phyloP scores from a whole-genome alignment of 2,329 filamentous ascomycete species.

The Aspergillus novoparasiticus region DNA sequence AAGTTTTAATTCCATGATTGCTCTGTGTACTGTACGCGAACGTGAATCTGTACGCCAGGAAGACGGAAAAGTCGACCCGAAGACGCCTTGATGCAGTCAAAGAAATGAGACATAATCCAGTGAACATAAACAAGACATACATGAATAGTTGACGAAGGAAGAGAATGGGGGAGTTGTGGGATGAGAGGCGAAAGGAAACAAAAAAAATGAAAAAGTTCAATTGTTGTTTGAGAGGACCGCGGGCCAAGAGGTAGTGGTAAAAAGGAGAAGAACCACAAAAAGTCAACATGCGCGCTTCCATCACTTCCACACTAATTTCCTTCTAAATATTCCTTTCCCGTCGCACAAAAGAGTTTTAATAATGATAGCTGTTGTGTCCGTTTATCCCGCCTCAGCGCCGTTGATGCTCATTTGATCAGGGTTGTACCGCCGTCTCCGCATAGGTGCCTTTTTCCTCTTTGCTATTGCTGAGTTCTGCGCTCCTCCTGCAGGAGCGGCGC shows the following conservation, averaged over 20 bases:
- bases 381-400: constrained; percentile 28
- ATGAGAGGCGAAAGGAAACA: background rate
- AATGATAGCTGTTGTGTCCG: background rate
- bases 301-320: constrained; percentile 2
- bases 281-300: constrained; percentile 1
- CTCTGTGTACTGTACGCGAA: constrained; percentile 16
- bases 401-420: constrained; percentile 39
- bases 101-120: constrained; percentile 11
- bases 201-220: background rate
- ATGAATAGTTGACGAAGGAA: constrained; percentile 8
- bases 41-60: constrained; percentile 17
- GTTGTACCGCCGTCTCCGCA: constrained; percentile 42
- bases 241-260: constrained; percentile 10
- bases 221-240: constrained; percentile 5
- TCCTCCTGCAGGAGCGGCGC: constrained; percentile 24
- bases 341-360: constrained; percentile 12
- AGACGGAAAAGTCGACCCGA: constrained; percentile 18
- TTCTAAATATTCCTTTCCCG: constrained; percentile 5
- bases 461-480: constrained; percentile 42
- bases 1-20: constrained; percentile 7
- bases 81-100: constrained; percentile 24
- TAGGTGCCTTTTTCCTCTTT: constrained; percentile 46
- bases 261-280: constrained; percentile 12
- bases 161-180: background rate
- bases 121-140: constrained; percentile 5